Conservation (phyloP, 2,329 filamentous ascomycete species). For the Aphanocladium album region DNA sequence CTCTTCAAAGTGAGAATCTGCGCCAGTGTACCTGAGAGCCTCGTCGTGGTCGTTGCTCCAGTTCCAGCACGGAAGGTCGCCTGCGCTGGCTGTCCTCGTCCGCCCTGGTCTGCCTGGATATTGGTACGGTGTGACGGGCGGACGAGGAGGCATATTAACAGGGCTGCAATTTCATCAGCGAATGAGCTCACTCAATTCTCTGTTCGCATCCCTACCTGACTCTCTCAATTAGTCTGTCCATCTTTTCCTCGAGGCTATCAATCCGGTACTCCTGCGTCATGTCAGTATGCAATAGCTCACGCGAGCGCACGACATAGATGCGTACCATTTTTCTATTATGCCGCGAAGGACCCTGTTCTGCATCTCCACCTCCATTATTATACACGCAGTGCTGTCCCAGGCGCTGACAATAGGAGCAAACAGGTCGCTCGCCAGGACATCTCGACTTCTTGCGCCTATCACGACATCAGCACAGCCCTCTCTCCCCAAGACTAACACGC, state of each 20-base stretch:
- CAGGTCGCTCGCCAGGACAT: slow-evolving; percentile 45
- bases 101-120: background rate
- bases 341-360: slow-evolving; percentile 10
- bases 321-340: slow-evolving; percentile 18
- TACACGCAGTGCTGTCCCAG: slow-evolving; percentile 43
- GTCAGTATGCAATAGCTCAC: background rate
- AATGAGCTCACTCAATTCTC: background rate
- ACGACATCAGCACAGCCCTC: background rate
- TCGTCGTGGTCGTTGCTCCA: slow-evolving; percentile 2
- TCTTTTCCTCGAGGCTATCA: slow-evolving; percentile 25
- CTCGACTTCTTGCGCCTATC: slow-evolving; percentile 45
- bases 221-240: slow-evolving; percentile 20
- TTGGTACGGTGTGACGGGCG: background rate
- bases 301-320: background rate
- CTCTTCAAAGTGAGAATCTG: background rate
- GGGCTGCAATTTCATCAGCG: background rate
- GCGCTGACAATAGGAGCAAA: slow-evolving; percentile 45
- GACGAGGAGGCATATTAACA: background rate
- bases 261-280: slow-evolving; percentile 27
- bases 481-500: too few relatives aligned
- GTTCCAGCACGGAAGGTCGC: slow-evolving; percentile 10
- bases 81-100: slow-evolving; percentile 7
- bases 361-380: slow-evolving; percentile 17
- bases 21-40: background rate
- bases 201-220: slow-evolving; percentile 12